phyloP scores from a whole-genome alignment of 108 stramenopile genomes.

The Cyclotella cryptica region DNA sequence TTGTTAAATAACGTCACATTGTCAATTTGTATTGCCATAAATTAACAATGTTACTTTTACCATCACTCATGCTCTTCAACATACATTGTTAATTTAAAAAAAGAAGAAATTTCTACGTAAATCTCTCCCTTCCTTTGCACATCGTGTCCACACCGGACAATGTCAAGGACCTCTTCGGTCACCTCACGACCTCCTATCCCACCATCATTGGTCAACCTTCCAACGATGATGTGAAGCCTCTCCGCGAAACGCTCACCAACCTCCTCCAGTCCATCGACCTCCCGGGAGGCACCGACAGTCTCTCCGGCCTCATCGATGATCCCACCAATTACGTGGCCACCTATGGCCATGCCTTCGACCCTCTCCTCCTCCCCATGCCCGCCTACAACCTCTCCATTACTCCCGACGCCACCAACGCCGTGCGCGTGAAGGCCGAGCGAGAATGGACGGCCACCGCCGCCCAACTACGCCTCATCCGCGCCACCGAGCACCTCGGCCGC shows the following conservation, averaged over 20 bases:
- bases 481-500: too few relatives aligned
- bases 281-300: not conserved
- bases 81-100: too few relatives aligned
- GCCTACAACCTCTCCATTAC: not conserved
- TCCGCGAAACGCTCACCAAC: not conserved
- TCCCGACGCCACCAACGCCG: not conserved
- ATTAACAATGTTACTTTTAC: too few relatives aligned
- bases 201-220: conserved; percentile 3
- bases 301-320: conserved; percentile 1
- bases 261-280: conserved; percentile 5
- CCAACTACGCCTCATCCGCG: not conserved
- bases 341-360: not conserved
- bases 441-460: not conserved
- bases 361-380: too few relatives aligned
- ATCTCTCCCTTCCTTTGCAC: not conserved
- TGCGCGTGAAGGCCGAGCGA: not conserved
- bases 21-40: too few relatives aligned
- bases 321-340: not conserved
- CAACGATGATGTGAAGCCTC: not conserved
- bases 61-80: too few relatives aligned
- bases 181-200: not conserved
- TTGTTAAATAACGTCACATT: too few relatives aligned
- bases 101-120: too few relatives aligned
- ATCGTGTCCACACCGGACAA: not conserved
- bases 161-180: not conserved